These are phyloP conservation scores for Trichoderma gamsii DNA, from an alignment of 495 filamentous ascomycete genomes.

Conservation along the genomic window DNA sequence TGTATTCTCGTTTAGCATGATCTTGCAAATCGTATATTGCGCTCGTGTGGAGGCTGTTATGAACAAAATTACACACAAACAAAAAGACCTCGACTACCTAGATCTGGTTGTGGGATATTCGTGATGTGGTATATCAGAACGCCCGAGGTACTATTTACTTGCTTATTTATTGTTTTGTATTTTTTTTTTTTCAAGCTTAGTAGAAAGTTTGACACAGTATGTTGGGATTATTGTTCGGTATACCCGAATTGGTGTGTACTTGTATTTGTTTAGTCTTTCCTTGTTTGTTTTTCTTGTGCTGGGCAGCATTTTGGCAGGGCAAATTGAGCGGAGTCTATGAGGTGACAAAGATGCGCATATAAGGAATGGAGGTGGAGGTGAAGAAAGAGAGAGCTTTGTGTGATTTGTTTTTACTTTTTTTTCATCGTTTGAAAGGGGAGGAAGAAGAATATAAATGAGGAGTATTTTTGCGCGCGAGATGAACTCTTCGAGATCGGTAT, in stretches of 20 bases:
- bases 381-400: not conserved
- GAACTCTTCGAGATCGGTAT: not conserved
- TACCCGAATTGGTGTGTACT: slow-evolving; percentile 3
- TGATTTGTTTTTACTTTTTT: not conserved
- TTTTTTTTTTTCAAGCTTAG: not conserved
- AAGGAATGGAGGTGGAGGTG: not conserved
- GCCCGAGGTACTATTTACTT: not conserved
- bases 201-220: slow-evolving; percentile 3
- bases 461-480: not conserved
- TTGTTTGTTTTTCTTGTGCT: not conserved
- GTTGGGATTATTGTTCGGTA: slow-evolving; percentile 2
- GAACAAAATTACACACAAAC: not conserved
- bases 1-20: slow-evolving; percentile 12
- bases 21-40: slow-evolving; percentile 13
- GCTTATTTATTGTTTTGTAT: not conserved
- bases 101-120: slow-evolving; percentile 9
- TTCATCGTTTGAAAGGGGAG: not conserved
- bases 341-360: not conserved
- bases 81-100: not conserved
- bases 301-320: slow-evolving; percentile 6
- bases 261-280: not conserved
- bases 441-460: not conserved
- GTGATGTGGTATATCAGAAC: slow-evolving; percentile 11
- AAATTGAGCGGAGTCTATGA: slow-evolving; percentile 6
- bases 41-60: slow-evolving; percentile 9